phyloP scores from a whole-genome alignment of 2,329 filamentous ascomycete genomes.

The Byssoonygena ceratinophila region DNA sequence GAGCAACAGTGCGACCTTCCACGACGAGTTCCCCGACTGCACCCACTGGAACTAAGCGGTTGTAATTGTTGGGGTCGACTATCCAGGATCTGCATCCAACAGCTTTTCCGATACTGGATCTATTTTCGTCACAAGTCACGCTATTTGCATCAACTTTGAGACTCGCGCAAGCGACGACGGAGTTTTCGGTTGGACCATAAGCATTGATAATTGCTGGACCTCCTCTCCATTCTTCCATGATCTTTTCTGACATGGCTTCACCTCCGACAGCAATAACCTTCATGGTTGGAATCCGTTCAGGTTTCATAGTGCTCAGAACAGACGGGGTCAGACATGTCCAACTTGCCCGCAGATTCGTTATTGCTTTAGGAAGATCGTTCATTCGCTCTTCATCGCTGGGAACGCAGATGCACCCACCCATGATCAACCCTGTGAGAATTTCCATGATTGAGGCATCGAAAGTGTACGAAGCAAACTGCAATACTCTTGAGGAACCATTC shows the following conservation, averaged over 20 bases:
- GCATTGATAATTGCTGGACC: constrained; percentile 37
- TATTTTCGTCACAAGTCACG: constrained; percentile 21
- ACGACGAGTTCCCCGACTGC: constrained; percentile 28
- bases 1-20: constrained; percentile 41
- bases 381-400: constrained; percentile 43
- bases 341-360: constrained; percentile 43
- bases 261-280: constrained; percentile 37
- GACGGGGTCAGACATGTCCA: constrained; percentile 50
- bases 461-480: constrained; percentile 49
- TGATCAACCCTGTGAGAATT: constrained; percentile 45
- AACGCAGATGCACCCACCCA: constrained; percentile 51
- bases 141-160: constrained; percentile 22
- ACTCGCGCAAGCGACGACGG: constrained; percentile 24
- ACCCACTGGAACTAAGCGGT: constrained; percentile 42
- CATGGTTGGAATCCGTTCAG: constrained; percentile 36
- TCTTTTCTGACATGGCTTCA: constrained; percentile 35
- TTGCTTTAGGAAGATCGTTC: constrained; percentile 42
- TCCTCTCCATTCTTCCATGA: constrained; percentile 37
- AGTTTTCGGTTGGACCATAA: constrained; percentile 35
- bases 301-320: constrained; percentile 42
- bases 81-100: constrained; percentile 31
- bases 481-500: constrained; percentile 46
- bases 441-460: constrained; percentile 47
- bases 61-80: constrained; percentile 30
- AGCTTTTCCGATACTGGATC: constrained; percentile 29